phyloP scores from a whole-genome alignment of 1,284 basidiomycete species.

The Marasmius fiardii region DNA sequence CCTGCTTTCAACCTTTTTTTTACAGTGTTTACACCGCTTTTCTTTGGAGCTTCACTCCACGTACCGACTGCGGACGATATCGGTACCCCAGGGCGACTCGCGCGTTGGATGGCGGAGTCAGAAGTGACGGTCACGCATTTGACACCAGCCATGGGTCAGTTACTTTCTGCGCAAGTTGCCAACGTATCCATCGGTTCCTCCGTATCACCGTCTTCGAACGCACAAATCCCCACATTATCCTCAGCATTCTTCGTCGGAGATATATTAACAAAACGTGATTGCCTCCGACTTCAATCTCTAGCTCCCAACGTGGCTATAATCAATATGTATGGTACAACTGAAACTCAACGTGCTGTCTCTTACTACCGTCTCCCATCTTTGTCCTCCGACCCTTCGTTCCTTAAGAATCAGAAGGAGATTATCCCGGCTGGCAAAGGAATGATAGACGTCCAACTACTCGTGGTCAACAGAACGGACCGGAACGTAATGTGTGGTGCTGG shows the following conservation, averaged over 20 bases:
- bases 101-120: conserved; percentile 97
- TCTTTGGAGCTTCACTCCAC: conserved; percentile 94
- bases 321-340: conserved; percentile 99
- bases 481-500: conserved; percentile 91
- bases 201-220: neutral
- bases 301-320: conserved; percentile 93
- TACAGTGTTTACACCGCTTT: conserved; percentile 99
- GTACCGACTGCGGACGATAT: conserved; percentile 98
- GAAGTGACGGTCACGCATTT: conserved; percentile 93
- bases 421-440: conserved; percentile 98
- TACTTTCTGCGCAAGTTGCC: conserved; percentile 94
- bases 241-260: conserved; percentile 99
- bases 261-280: conserved; percentile 97
- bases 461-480: conserved; percentile 92
- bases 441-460: conserved; percentile 96
- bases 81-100: conserved; percentile 93
- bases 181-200: conserved; percentile 24
- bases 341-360: conserved; percentile 98
- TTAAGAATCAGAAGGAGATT: conserved; percentile 94
- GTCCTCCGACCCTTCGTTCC: conserved; percentile 83
- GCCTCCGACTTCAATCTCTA: conserved; percentile 90
- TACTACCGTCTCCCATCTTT: conserved; percentile 95
- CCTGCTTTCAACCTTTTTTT: too few relatives aligned
- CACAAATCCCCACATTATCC: conserved; percentile 78
- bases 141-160: conserved; percentile 98